A percentile compares a stretch with the other conserved stretches of the same genome.
Conservation (phyloP, 306 rosid genomes). For the Fragaria ananassa region DNA sequence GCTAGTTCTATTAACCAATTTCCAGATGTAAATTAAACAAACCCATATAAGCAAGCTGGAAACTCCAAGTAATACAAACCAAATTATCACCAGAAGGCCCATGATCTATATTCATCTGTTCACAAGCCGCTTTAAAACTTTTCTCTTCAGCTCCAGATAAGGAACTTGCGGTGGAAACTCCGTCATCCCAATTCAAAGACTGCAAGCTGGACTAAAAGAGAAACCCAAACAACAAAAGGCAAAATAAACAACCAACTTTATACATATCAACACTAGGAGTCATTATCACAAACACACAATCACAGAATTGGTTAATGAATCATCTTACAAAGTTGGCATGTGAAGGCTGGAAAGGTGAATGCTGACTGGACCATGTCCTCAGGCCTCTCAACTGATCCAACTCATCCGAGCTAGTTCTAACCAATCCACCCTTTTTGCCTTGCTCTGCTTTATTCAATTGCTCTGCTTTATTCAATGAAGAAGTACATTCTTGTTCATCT, state of each 20-base stretch:
- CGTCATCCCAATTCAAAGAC: slow-evolving; percentile 40
- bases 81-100: slow-evolving; percentile 6
- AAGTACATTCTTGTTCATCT: slow-evolving; percentile 45
- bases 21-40: neutral
- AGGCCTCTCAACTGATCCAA: slow-evolving; percentile 38
- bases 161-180: slow-evolving; percentile 50
- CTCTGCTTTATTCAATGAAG: slow-evolving; percentile 9
- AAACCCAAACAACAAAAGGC: slow-evolving; percentile 21
- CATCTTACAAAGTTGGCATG: slow-evolving; percentile 45
- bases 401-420: slow-evolving; percentile 37
- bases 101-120: slow-evolving; percentile 51
- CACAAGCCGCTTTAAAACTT: slow-evolving; percentile 60
- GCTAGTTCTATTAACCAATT: slow-evolving; percentile 6
- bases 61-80: neutral
- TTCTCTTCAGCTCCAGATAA: slow-evolving; percentile 62
- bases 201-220: slow-evolving; percentile 39
- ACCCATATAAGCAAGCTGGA: neutral
- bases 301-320: slow-evolving; percentile 14
- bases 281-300: slow-evolving; percentile 4
- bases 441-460: slow-evolving; percentile 19
- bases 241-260: slow-evolving; percentile 21
- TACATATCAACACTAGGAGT: neutral
- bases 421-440: slow-evolving; percentile 35
- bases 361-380: slow-evolving; percentile 52
- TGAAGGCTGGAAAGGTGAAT: slow-evolving; percentile 33